Evolutionary conservation across 2,329 filamentous ascomycete species (phyloP).

Genomic region (Aspergillus felis): DNA sequence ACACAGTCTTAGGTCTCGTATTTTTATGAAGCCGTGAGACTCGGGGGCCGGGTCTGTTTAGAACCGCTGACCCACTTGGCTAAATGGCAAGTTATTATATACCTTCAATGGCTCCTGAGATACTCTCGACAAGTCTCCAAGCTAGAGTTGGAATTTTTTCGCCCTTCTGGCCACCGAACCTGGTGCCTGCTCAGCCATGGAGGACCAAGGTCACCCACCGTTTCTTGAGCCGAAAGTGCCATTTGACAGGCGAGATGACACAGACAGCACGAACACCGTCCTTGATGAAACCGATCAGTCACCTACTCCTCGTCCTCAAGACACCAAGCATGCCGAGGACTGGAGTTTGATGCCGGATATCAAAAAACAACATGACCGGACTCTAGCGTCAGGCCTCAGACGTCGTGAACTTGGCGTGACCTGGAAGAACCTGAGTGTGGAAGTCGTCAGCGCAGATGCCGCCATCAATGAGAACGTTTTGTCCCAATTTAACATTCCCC

Average conservation of each 20-base stretch:
- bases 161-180: background rate
- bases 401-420: conserved; percentile 57
- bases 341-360: conserved; percentile 51
- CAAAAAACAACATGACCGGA: conserved; percentile 41
- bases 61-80: background rate
- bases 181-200: conserved; percentile 2
- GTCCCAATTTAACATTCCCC: conserved; percentile 55
- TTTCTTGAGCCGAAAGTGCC: conserved; percentile 2
- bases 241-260: conserved; percentile 19
- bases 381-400: conserved; percentile 46
- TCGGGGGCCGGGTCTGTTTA: background rate
- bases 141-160: background rate
- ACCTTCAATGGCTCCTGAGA: background rate
- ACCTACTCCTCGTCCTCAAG: conserved; percentile 7
- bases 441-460: conserved; percentile 58
- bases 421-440: conserved; percentile 62
- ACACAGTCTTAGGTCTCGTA: background rate
- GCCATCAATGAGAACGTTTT: conserved; percentile 63
- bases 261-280: conserved; percentile 26
- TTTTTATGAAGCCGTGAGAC: background rate
- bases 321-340: conserved; percentile 30
- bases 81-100: background rate
- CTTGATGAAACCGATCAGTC: conserved; percentile 19
- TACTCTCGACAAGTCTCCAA: background rate
- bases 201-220: conserved; percentile 6